Conservation (phyloP, 164 flowering plant genomes). For the Amborella trichopoda region DNA sequence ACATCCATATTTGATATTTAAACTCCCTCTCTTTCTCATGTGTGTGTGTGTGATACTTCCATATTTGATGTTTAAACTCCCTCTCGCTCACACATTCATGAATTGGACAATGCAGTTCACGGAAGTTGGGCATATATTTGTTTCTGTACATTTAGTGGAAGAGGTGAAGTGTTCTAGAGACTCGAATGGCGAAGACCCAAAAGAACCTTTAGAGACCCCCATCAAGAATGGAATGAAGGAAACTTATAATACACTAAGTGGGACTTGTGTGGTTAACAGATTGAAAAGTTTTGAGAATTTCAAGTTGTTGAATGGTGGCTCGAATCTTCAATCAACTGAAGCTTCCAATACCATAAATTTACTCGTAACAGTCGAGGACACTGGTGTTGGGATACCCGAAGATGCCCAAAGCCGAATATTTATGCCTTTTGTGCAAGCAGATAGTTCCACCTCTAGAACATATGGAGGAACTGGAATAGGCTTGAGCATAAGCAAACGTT, state of each 20-base stretch:
- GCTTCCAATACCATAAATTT: conserved; percentile 30
- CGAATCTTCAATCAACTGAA: conserved; percentile 10
- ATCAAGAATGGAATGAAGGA: conserved; percentile 15
- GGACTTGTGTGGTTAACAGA: conserved; percentile 65
- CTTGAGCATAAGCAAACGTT: conserved; percentile 74
- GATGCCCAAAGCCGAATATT: conserved; percentile 74
- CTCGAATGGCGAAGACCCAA: conserved; percentile 29
- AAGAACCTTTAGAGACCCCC: conserved; percentile 20
- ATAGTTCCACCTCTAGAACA: conserved; percentile 80
- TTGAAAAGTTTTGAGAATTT: conserved; percentile 74
- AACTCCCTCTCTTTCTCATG: no score
- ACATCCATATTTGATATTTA: no score
- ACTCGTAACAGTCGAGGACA: conserved; percentile 88
- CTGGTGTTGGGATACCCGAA: conserved; percentile 73
- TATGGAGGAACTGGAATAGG: conserved; percentile 98
- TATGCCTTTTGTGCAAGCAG: conserved; percentile 94
- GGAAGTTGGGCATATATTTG: conserved; percentile 45
- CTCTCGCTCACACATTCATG: no score
- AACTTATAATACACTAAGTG: conserved; percentile 53
- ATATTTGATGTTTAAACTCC: no score
- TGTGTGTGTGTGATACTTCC: no score
- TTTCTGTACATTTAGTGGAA: conserved; percentile 69
- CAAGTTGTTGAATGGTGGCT: conserved; percentile 16
- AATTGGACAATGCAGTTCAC: conserved; percentile 17
- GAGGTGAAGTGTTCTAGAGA: conserved; percentile 29